These are phyloP conservation scores for Vitis cinerea DNA, from an alignment of 164 flowering plant species.

Conservation along the genomic window DNA sequence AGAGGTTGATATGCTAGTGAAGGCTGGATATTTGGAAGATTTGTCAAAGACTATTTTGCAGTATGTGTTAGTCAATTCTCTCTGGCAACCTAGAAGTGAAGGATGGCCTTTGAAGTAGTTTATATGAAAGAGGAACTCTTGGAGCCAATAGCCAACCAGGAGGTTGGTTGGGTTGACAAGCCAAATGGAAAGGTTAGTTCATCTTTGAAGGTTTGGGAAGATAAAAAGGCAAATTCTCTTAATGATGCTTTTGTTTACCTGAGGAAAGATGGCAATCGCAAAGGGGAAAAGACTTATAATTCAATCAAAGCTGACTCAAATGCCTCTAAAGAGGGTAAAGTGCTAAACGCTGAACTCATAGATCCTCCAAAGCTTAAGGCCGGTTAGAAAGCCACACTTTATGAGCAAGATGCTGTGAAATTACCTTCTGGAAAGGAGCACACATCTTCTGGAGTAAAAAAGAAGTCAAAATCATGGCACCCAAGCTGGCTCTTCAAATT, in stretches of 20 bases:
- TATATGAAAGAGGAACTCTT: constrained; percentile 9
- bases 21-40: background rate
- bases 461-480: constrained; percentile 24
- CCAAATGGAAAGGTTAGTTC: constrained; percentile 14
- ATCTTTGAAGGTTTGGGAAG: constrained; percentile 23
- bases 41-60: background rate
- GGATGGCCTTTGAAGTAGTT: background rate
- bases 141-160: constrained; percentile 11
- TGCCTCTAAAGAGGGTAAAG: constrained; percentile 21
- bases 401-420: constrained; percentile 17
- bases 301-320: constrained; percentile 14
- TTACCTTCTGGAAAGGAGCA: constrained; percentile 14
- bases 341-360: constrained; percentile 9
- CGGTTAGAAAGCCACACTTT: constrained; percentile 7
- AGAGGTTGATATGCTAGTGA: background rate
- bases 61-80: background rate
- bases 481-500: background rate
- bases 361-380: constrained; percentile 25
- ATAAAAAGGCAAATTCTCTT: constrained; percentile 10
- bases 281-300: constrained; percentile 22
- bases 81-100: background rate
- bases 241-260: constrained; percentile 14
- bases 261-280: constrained; percentile 17
- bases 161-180: constrained; percentile 18
- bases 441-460: constrained; percentile 26